Base-by-base conservation (phyloP, 306 rosid species). In the Fragaria ananassa region DNA sequence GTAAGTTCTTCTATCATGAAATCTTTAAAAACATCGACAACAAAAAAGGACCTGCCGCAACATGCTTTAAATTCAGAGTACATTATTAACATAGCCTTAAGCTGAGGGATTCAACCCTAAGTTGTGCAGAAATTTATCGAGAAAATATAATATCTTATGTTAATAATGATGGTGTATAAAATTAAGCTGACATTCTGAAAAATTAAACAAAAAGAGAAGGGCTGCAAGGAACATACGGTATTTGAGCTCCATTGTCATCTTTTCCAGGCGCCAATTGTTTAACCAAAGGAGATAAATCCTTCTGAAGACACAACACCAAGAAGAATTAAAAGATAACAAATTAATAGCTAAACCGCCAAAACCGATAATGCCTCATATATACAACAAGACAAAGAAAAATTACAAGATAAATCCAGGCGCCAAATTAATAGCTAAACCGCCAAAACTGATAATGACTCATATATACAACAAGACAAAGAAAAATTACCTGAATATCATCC, bases 261-360 rank as follows among this genome's bases (percentile, higher is more conserved):
- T 89, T 84, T 49, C 82, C 80, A 63, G 96, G 97, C 42, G 85
- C 97, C 91, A 94, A 78, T 46, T 73, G 91, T 81, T 87, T 86
- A 81, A 94, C 93, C 85, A 92, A 72, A 46, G 96, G 93, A 80
- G 97, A 92, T 83, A 94, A 79, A 81, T 94, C 98, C 83, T 89
- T 89, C 98, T 94, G 96, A 70, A 79, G 72, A 68, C 60, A 46
- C 68, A 77, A 80, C 79, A 77, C 76, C 64, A 44, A 14, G 47
- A 49, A 70, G 65, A 76, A 89, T 39, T 85, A 83, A 76, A 60
- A 63, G 47, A 34, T 35, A 23, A 53, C 62, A n/a, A 35, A 46
- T 57, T 12, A 54, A 77, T 37, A 56, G 66, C 49, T 51, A 85
- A 72, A 64, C 45, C 31, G 23, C 56, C 71, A 62, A 37, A 74